These are phyloP conservation scores for Lactifluus subvellereus DNA, from an alignment of 768 basidiomycete genomes.

Conservation along the genomic window DNA sequence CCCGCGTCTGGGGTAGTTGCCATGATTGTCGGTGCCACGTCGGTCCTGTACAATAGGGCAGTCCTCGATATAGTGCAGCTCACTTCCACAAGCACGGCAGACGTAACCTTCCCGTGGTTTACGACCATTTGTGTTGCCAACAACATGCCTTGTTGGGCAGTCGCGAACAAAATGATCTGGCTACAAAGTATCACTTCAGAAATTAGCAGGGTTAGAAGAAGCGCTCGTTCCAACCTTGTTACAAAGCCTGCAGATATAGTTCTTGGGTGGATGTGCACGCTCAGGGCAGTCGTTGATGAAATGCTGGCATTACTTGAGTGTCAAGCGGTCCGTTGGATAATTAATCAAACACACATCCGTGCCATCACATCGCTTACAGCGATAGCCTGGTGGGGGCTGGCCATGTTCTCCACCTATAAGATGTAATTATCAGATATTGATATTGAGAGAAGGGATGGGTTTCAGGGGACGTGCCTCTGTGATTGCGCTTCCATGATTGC, in stretches of 20 bases:
- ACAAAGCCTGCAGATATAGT: constrained; percentile 86
- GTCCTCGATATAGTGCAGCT: constrained; percentile 80
- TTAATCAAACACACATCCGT: constrained; percentile 46
- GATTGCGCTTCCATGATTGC: constrained; percentile 51
- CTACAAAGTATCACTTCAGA: constrained; percentile 33
- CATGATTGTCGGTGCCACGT: constrained; percentile 32
- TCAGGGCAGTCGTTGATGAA: constrained; percentile 74
- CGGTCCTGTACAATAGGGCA: constrained; percentile 66
- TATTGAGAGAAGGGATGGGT: neutral
- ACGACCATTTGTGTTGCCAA: constrained; percentile 76
- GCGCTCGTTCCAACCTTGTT: constrained; percentile 44
- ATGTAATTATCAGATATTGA: neutral
- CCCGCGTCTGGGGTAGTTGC: constrained; percentile 39
- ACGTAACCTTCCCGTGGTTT: constrained; percentile 84
- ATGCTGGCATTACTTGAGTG: constrained; percentile 45
- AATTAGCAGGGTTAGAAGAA: neutral
- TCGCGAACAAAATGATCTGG: constrained; percentile 84
- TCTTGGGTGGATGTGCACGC: constrained; percentile 68
- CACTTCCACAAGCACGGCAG: constrained; percentile 87
- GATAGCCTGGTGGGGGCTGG: constrained; percentile 66
- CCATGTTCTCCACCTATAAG: constrained; percentile 37
- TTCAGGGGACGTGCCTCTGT: constrained; percentile 40
- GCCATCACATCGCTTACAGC: constrained; percentile 72
- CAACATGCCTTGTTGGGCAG: constrained; percentile 73
- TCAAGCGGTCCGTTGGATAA: neutral